Evolutionary conservation across 2,329 filamentous ascomycete genomes (phyloP).

Genomic region (Hymenoscyphus repandus): DNA sequence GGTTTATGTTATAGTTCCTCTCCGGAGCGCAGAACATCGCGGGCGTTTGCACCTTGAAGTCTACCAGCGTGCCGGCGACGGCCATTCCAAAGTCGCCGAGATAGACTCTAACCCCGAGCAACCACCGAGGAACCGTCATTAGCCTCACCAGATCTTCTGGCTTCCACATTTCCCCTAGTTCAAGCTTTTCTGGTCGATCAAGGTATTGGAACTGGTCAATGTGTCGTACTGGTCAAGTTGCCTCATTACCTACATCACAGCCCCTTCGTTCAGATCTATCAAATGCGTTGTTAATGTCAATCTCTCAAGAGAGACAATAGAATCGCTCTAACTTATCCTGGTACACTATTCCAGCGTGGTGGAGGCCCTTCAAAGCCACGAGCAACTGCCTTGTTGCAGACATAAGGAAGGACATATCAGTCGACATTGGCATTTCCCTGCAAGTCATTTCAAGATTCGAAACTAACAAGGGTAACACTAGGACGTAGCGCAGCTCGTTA

Average conservation of each 20-base stretch:
- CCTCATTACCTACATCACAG: background rate
- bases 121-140: background rate
- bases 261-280: background rate
- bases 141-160: background rate
- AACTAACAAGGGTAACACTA: background rate
- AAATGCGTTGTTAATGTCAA: background rate
- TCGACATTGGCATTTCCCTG: background rate
- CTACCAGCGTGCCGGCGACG: background rate
- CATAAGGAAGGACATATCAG: background rate
- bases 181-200: background rate
- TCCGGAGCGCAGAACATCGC: conserved; percentile 1
- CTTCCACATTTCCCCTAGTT: background rate
- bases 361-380: background rate
- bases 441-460: background rate
- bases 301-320: background rate
- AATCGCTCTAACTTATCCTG: background rate
- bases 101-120: background rate
- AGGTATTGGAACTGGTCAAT: background rate
- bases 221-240: background rate
- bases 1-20: background rate
- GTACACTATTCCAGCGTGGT: background rate
- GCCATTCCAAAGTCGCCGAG: conserved; percentile 4
- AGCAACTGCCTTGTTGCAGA: background rate
- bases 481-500: background rate
- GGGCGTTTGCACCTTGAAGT: background rate